These are phyloP conservation scores for Russula earlei DNA, from an alignment of 768 basidiomycete genomes.

Conservation along the genomic window DNA sequence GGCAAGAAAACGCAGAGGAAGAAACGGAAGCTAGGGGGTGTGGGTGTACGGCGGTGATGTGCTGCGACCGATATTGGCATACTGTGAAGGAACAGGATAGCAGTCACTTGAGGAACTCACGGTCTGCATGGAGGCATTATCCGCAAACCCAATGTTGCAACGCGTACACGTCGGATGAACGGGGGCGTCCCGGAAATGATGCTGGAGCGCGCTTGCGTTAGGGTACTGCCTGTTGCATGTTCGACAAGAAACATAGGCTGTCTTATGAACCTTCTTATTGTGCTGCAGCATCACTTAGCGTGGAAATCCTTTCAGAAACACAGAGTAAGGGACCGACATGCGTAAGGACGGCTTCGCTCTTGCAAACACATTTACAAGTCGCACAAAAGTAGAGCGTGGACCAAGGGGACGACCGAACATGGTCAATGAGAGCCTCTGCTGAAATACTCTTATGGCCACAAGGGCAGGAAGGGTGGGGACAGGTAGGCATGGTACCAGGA, in stretches of 20 bases:
- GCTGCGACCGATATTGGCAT: too few relatives aligned
- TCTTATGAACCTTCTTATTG: conserved; percentile 14
- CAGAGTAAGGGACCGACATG: conserved; percentile 1
- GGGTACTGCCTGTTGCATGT: too few relatives aligned
- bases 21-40: background rate
- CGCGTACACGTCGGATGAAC: too few relatives aligned
- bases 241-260: too few relatives aligned
- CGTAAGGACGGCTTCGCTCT: conserved; percentile 8
- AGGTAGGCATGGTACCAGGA: conserved; percentile 11
- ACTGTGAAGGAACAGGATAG: too few relatives aligned
- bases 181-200: too few relatives aligned
- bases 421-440: conserved; percentile 6
- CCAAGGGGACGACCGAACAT: conserved; percentile 17
- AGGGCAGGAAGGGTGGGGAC: conserved; percentile 16
- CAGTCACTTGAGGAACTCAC: too few relatives aligned
- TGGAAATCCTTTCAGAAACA: background rate
- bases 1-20: too few relatives aligned
- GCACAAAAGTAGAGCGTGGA: conserved; percentile 12
- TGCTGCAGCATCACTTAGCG: conserved; percentile 7
- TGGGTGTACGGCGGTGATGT: too few relatives aligned
- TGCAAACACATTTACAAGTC: conserved; percentile 17
- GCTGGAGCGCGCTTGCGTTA: too few relatives aligned
- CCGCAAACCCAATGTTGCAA: too few relatives aligned
- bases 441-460: conserved; percentile 13
- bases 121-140: too few relatives aligned